phyloP scores from a whole-genome alignment of 208 protist genomes.

The Trypanosoma conorhini region DNA sequence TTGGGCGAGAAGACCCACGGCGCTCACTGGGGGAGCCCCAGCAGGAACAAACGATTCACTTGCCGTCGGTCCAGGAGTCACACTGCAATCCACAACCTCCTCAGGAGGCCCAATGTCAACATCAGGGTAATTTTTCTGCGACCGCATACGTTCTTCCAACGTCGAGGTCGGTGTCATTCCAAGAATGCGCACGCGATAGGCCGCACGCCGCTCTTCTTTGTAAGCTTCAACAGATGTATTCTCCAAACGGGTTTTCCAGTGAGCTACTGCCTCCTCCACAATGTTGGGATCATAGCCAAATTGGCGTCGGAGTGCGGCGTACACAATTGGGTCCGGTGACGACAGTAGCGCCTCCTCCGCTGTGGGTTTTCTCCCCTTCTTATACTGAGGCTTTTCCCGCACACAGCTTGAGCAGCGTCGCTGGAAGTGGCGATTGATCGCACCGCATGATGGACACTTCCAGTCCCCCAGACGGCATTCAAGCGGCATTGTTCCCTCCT shows the following conservation, averaged over 20 bases:
- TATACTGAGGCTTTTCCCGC: conserved; percentile 91
- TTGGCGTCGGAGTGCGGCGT: conserved; percentile 58
- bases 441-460: conserved; percentile 87
- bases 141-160: conserved; percentile 61
- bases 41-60: conserved; percentile 58
- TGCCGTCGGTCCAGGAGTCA: conserved; percentile 34
- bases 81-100: conserved; percentile 23
- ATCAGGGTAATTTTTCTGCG: conserved; percentile 78
- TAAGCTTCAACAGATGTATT: conserved; percentile 47
- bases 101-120: conserved; percentile 64
- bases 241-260: conserved; percentile 70
- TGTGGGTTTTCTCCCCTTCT: conserved; percentile 54
- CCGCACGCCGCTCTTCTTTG: conserved; percentile 70
- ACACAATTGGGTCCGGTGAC: conserved; percentile 63
- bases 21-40: conserved; percentile 44
- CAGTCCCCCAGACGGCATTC: conserved; percentile 91
- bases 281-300: conserved; percentile 89
- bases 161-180: conserved; percentile 41
- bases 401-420: conserved; percentile 90
- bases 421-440: conserved; percentile 93
- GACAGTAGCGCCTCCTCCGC: conserved; percentile 73
- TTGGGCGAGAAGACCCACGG: conserved; percentile 70
- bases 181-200: conserved; percentile 81
- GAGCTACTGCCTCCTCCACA: conserved; percentile 55
- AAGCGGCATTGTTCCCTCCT: conserved; percentile 82